phyloP scores from a whole-genome alignment of 306 rosid species.

The Comarum palustre region DNA sequence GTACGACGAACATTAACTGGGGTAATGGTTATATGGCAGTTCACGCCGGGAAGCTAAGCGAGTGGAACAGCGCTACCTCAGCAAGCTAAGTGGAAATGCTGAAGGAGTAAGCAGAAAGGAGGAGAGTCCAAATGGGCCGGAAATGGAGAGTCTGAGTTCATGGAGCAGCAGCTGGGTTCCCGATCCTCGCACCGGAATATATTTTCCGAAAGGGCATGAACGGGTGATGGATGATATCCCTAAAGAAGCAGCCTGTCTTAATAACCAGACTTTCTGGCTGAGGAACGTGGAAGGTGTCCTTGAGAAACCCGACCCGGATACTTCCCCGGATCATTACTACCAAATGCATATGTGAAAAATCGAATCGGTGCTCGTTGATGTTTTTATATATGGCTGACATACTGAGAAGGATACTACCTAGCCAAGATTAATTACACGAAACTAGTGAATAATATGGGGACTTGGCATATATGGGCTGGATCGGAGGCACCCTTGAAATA shows the following conservation, averaged over 20 bases:
- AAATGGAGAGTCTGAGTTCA: constrained; percentile 8
- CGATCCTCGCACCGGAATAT: constrained; percentile 65
- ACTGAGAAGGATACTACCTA: not conserved
- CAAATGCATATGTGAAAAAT: not conserved
- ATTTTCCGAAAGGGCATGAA: constrained; percentile 69
- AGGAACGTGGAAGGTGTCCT: constrained; percentile 49
- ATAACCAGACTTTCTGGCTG: constrained; percentile 45
- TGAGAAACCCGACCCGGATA: constrained; percentile 29
- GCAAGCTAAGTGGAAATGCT: constrained; percentile 20
- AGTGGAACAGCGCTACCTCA: constrained; percentile 13
- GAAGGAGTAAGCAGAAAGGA: constrained; percentile 2
- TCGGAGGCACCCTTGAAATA: not conserved
- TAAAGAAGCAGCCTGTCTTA: constrained; percentile 44
- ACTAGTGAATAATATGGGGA: not conserved
- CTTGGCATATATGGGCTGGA: not conserved
- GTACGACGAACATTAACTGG: not conserved
- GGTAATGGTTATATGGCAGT: not conserved
- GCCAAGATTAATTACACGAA: not conserved
- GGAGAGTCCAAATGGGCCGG: not conserved
- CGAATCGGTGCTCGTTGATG: not conserved
- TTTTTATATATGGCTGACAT: not conserved
- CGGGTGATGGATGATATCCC: constrained; percentile 66
- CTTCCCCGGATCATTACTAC: constrained; percentile 13
- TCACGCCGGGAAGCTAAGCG: constrained; percentile 30
- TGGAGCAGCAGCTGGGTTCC: constrained; percentile 52